These are phyloP conservation scores for Albophoma yamanashiensis DNA, from an alignment of 2,329 filamentous ascomycete species.

Conservation along the genomic window DNA sequence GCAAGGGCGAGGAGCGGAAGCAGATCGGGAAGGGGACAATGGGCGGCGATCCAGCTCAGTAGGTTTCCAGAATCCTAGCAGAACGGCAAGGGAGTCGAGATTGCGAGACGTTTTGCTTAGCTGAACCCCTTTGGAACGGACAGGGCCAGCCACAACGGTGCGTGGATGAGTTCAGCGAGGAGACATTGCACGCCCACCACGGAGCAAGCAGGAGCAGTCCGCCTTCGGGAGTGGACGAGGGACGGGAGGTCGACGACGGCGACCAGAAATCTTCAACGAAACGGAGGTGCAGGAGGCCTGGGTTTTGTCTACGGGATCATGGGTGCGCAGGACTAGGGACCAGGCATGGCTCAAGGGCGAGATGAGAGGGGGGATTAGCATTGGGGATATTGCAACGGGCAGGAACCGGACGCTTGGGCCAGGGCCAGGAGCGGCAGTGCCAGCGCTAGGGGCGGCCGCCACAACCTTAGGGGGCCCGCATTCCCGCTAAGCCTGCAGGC, in stretches of 20 bases:
- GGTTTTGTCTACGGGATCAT: not conserved
- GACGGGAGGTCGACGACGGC: not conserved
- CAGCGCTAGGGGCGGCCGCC: slow-evolving; percentile 1
- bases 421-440: slow-evolving; percentile 2
- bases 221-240: not conserved
- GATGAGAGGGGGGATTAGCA: not conserved
- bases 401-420: slow-evolving; percentile 1
- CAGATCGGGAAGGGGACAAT: not conserved
- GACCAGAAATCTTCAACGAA: not conserved
- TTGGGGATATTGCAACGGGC: not conserved
- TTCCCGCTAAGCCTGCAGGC: not conserved
- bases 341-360: not conserved
- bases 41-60: not conserved
- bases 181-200: not conserved
- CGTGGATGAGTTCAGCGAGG: not conserved
- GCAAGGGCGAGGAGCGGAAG: not conserved
- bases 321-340: not conserved
- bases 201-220: not conserved
- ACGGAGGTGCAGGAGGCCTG: not conserved
- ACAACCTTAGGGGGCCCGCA: not conserved
- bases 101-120: not conserved
- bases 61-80: not conserved
- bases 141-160: not conserved
- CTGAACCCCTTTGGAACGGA: not conserved
- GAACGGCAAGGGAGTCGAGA: not conserved